phyloP scores from a whole-genome alignment of 768 basidiomycete species.

The Auriscalpium vulgare region DNA sequence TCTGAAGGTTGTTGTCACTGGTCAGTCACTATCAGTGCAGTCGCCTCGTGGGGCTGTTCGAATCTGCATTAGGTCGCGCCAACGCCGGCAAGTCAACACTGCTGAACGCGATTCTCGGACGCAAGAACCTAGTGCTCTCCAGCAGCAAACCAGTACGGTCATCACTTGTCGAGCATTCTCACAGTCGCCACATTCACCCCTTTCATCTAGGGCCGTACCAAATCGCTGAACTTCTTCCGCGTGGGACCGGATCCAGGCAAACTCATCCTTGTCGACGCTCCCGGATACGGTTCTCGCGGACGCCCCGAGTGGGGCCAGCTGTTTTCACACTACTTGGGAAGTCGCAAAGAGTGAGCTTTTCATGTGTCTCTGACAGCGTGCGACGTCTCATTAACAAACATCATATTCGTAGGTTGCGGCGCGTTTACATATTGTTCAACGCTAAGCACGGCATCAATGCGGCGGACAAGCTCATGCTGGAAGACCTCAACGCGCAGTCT shows the following conservation, averaged over 20 bases:
- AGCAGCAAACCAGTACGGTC: slow-evolving; percentile 63
- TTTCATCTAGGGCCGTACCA: slow-evolving; percentile 54
- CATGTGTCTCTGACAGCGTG: background rate
- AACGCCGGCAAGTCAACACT: slow-evolving; percentile 74
- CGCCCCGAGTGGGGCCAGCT: slow-evolving; percentile 67
- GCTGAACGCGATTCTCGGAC: slow-evolving; percentile 58
- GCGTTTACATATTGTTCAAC: slow-evolving; percentile 66
- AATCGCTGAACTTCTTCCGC: slow-evolving; percentile 61
- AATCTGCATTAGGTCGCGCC: slow-evolving; percentile 47
- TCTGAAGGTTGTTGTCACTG: slow-evolving; percentile 14
- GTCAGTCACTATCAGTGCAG: background rate
- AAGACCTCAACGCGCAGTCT: slow-evolving; percentile 34
- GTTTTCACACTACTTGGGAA: slow-evolving; percentile 57
- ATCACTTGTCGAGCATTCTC: background rate
- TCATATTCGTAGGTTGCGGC: slow-evolving; percentile 42
- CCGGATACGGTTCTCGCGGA: slow-evolving; percentile 72
- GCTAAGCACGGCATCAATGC: slow-evolving; percentile 54
- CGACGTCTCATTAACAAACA: background rate
- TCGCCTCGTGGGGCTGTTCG: background rate
- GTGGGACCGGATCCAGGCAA: slow-evolving; percentile 48
- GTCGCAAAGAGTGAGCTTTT: slow-evolving; percentile 48
- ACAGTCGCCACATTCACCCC: background rate
- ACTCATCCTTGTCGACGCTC: slow-evolving; percentile 68
- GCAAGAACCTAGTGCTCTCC: slow-evolving; percentile 47
- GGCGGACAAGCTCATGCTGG: slow-evolving; percentile 55